phyloP scores from a whole-genome alignment of 805 yeast species.

The Clavispora asparagi region DNA sequence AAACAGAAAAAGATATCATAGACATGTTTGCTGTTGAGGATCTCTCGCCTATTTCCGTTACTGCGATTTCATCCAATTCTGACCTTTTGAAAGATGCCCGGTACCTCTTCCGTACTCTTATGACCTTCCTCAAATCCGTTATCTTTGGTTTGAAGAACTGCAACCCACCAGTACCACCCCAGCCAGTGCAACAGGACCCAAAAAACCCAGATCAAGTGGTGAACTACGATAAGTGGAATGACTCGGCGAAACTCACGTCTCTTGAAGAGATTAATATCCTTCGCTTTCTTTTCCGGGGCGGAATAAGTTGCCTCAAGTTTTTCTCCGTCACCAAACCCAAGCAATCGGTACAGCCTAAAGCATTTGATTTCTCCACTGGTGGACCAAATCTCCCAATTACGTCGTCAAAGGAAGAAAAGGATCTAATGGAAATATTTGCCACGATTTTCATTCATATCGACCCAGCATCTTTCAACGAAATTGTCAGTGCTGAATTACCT shows the following conservation, averaged over 20 bases:
- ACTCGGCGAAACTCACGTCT: conserved; percentile 76
- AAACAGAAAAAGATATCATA: conserved; percentile 13
- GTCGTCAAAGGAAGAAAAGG: conserved; percentile 89
- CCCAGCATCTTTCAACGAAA: conserved; percentile 92
- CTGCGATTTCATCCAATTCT: conserved; percentile 37
- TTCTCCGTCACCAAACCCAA: conserved; percentile 58
- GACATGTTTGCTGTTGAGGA: conserved; percentile 32
- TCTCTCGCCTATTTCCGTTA: conserved; percentile 54
- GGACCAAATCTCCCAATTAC: conserved; percentile 83
- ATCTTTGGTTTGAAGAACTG: conserved; percentile 85
- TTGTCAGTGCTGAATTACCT: conserved; percentile 75
- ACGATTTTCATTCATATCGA: conserved; percentile 91
- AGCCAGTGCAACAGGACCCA: conserved; percentile 43
- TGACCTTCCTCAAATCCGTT: conserved; percentile 86
- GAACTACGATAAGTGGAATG: conserved; percentile 65
- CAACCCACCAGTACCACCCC: conserved; percentile 65
- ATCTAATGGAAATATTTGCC: conserved; percentile 91
- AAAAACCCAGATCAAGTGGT: conserved; percentile 33
- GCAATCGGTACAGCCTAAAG: conserved; percentile 24
- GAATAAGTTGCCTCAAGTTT: conserved; percentile 72
- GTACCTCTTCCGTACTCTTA: conserved; percentile 77
- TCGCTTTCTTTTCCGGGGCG: conserved; percentile 74
- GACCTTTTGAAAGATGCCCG: conserved; percentile 86
- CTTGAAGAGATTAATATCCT: conserved; percentile 79
- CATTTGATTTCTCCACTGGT: conserved; percentile 58